phyloP scores from a whole-genome alignment of 2,329 filamentous ascomycete genomes.

The Akanthomyces dipterigenus region DNA sequence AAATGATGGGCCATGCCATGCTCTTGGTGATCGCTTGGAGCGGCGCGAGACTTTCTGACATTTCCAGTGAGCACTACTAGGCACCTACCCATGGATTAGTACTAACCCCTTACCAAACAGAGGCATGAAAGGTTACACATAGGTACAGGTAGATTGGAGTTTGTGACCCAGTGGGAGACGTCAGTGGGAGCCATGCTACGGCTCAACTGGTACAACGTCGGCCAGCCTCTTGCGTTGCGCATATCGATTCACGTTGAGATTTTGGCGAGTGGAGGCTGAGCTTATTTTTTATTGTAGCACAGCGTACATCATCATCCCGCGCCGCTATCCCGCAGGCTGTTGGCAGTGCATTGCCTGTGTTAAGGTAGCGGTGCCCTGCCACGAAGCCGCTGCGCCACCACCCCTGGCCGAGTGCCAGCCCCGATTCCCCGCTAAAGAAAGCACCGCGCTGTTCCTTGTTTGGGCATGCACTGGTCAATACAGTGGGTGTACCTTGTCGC shows the following conservation, averaged over 20 bases:
- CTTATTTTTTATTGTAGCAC: neutral
- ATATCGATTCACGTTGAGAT: neutral
- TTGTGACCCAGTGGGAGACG: neutral
- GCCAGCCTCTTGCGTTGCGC: neutral
- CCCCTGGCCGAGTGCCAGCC: neutral
- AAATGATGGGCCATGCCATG: too few relatives aligned
- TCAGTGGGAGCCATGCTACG: neutral
- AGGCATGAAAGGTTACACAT: too few relatives aligned
- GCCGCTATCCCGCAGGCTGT: neutral
- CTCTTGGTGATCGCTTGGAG: neutral
- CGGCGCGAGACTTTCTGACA: neutral
- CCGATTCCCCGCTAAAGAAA: constrained; percentile 1
- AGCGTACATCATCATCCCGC: neutral
- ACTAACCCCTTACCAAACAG: too few relatives aligned
- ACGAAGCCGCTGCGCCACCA: constrained; percentile 6
- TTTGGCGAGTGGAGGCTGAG: neutral
- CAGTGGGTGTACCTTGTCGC: neutral
- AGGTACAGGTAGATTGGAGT: too few relatives aligned
- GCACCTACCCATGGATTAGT: too few relatives aligned
- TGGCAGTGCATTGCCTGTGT: neutral
- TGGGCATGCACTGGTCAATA: too few relatives aligned
- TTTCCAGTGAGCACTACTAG: neutral
- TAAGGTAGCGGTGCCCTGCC: neutral
- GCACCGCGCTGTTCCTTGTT: neutral
- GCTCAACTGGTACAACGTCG: neutral